A percentile compares a stretch with the other conserved stretches of the same genome.
phyloP scores from a whole-genome alignment of 257 asterid species.

The Cinchona pubescens region DNA sequence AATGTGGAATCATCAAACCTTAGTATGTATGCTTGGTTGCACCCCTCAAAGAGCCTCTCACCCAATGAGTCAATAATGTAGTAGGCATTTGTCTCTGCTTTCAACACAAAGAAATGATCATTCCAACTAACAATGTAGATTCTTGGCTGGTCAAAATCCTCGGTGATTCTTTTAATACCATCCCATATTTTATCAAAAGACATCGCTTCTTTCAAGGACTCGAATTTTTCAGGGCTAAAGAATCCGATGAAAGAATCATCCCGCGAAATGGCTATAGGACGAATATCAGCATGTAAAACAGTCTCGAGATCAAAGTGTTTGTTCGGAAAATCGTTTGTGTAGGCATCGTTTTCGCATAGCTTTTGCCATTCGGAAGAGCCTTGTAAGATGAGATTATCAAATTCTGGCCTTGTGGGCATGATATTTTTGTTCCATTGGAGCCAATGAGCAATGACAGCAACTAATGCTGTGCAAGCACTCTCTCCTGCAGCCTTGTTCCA shows the following conservation, averaged over 20 bases:
- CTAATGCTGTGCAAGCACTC: conserved; percentile 69
- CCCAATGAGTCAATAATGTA: conserved; percentile 71
- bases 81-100: conserved; percentile 45
- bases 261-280: conserved; percentile 46
- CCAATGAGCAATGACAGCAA: conserved; percentile 67
- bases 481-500: conserved; percentile 68
- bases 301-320: conserved; percentile 79
- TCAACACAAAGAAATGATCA: conserved; percentile 74
- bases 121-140: conserved; percentile 76
- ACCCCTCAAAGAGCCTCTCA: conserved; percentile 64
- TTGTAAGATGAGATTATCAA: conserved; percentile 52
- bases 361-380: conserved; percentile 82
- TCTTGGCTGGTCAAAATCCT: conserved; percentile 28
- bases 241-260: conserved; percentile 64
- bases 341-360: conserved; percentile 38
- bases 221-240: conserved; percentile 54
- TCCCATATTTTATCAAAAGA: conserved; percentile 67
- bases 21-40: conserved; percentile 56
- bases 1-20: conserved; percentile 47
- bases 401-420: conserved; percentile 47
- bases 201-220: conserved; percentile 58
- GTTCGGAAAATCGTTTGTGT: conserved; percentile 53
- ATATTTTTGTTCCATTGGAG: conserved; percentile 42
- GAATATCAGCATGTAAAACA: conserved; percentile 43
- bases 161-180: conserved; percentile 27